Evolutionary conservation across 129 eudicot species (phyloP).

Genomic region (Centaurea solstitialis): DNA sequence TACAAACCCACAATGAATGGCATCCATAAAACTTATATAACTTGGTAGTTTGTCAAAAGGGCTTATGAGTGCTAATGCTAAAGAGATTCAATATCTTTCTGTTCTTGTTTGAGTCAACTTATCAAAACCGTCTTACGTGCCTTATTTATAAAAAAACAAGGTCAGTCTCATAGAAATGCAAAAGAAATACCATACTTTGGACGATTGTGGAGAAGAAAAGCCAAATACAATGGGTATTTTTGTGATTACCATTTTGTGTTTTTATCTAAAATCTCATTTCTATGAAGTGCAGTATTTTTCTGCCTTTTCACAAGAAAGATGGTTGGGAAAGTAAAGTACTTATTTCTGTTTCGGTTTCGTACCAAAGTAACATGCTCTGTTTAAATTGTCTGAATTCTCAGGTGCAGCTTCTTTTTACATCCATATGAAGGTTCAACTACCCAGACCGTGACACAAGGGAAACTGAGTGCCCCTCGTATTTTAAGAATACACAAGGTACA

Average conservation of each 20-base stretch:
- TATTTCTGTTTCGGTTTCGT: background rate
- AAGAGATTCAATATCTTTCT: background rate
- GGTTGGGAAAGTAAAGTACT: background rate
- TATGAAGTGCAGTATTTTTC: background rate
- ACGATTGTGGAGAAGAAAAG: background rate
- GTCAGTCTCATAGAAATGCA: background rate
- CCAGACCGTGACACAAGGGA: slow-evolving; percentile 92
- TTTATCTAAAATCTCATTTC: background rate
- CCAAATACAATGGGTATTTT: background rate
- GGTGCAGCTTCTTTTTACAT: slow-evolving; percentile 95
- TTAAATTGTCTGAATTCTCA: slow-evolving; percentile 25
- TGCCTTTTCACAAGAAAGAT: background rate
- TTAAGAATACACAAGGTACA: slow-evolving; percentile 89
- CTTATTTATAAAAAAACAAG: background rate
- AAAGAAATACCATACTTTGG: background rate
- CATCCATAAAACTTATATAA: background rate
- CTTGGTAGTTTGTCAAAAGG: background rate
- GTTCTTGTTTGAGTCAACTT: background rate
- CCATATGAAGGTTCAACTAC: slow-evolving; percentile 91
- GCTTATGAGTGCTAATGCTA: background rate
- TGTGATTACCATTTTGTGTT: background rate
- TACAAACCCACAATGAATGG: background rate
- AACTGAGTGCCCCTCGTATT: slow-evolving; percentile 97
- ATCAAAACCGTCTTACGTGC: background rate
- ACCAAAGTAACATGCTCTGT: background rate